These are phyloP conservation scores for Phialophora macrospora DNA, from an alignment of 2,329 filamentous ascomycete genomes.

Conservation along the genomic window DNA sequence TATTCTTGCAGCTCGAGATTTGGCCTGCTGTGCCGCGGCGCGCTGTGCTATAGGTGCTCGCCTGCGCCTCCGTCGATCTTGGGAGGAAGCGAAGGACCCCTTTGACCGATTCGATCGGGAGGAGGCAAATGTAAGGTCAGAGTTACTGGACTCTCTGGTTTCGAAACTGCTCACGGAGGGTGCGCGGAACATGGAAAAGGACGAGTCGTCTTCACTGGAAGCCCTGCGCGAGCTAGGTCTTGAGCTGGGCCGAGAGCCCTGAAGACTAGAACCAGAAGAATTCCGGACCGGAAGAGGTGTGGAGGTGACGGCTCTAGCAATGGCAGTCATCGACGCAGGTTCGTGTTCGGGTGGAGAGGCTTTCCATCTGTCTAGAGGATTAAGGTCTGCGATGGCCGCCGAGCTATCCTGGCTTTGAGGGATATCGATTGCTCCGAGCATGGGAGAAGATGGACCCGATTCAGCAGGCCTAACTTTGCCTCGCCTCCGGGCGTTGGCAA, in stretches of 20 bases:
- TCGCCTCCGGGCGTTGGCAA: conserved; percentile 83
- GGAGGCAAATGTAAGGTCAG: conserved; percentile 60
- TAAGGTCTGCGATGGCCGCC: conserved; percentile 58
- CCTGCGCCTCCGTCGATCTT: conserved; percentile 62
- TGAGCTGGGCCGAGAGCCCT: conserved; percentile 38
- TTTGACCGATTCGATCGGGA: conserved; percentile 62
- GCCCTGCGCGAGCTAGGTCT: conserved; percentile 44
- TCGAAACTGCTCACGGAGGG: conserved; percentile 61
- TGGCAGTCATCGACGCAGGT: conserved; percentile 67
- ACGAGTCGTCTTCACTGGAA: conserved; percentile 57
- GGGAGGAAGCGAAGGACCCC: conserved; percentile 62
- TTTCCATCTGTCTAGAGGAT: conserved; percentile 71
- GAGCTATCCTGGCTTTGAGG: conserved; percentile 54
- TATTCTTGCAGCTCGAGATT: conserved; percentile 51
- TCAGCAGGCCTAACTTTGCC: conserved; percentile 69
- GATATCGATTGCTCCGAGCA: conserved; percentile 74
- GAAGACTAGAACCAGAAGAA: conserved; percentile 32
- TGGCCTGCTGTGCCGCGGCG: conserved; percentile 49
- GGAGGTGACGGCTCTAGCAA: conserved; percentile 63
- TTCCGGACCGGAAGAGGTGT: conserved; percentile 44
- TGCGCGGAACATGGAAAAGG: conserved; percentile 57
- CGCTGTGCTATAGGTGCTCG: conserved; percentile 54
- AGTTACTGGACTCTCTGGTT: conserved; percentile 60
- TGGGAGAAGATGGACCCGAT: conserved; percentile 68
- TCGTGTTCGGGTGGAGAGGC: conserved; percentile 72